Conservation (phyloP, 345 rosid species). For the Populus euphratica region DNA sequence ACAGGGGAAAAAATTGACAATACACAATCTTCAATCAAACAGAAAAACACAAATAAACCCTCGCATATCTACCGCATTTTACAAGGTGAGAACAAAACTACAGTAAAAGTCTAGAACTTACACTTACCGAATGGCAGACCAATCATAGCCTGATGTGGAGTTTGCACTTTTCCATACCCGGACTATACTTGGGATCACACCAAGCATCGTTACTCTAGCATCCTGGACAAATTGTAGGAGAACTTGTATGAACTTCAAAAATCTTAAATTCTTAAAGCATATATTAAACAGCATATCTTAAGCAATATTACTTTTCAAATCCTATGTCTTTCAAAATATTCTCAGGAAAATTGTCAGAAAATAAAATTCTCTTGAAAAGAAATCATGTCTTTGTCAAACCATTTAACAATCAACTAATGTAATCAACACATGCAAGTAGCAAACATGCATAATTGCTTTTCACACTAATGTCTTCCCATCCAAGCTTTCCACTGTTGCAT, state of each 20-base stretch:
- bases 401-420: too few species aligned
- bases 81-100: background rate
- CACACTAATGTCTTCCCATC: background rate
- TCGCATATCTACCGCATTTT: background rate
- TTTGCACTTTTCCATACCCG: slow-evolving; percentile 80
- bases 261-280: background rate
- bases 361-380: too few species aligned
- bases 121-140: slow-evolving; percentile 92
- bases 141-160: slow-evolving; percentile 66
- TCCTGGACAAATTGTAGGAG: slow-evolving; percentile 49
- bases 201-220: slow-evolving; percentile 89
- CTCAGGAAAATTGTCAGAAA: too few species aligned
- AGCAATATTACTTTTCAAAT: background rate
- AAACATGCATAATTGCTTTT: background rate
- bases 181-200: slow-evolving; percentile 95
- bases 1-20: background rate
- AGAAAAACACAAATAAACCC: background rate
- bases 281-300: background rate
- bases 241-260: slow-evolving; percentile 1
- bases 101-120: slow-evolving; percentile 3
- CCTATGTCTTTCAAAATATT: too few species aligned
- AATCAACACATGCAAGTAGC: background rate
- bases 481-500: background rate
- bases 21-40: background rate
- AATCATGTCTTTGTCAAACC: too few species aligned